Conservation (phyloP, 306 rosid species). For the Prunus davidiana region DNA sequence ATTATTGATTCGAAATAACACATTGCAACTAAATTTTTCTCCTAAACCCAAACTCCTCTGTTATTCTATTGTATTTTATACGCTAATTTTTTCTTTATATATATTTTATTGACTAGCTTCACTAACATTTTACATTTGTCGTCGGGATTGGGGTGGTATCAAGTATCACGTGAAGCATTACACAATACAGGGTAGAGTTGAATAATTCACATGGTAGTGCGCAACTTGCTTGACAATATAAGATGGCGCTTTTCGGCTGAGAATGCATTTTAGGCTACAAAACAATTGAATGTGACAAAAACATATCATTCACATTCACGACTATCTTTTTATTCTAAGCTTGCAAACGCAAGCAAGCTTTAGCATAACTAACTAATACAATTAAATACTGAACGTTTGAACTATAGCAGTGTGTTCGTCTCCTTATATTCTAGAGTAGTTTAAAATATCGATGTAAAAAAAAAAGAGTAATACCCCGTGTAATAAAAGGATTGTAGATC, state of each 20-base stretch:
- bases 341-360: background rate
- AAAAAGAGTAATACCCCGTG: accelerated
- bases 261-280: background rate
- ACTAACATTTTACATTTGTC: background rate
- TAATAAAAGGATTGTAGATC: too few species aligned
- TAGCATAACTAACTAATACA: too few species aligned
- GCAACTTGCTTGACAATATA: background rate
- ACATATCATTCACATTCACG: background rate
- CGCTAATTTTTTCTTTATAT: too few species aligned
- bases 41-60: too few species aligned
- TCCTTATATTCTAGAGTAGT: too few species aligned
- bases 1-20: accelerated
- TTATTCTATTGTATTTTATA: too few species aligned
- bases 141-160: background rate
- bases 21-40: too few species aligned
- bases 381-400: too few species aligned
- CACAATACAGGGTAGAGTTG: background rate
- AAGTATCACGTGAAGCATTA: background rate
- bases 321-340: background rate
- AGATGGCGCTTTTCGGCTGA: background rate
- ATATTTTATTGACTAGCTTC: background rate
- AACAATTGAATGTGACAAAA: background rate
- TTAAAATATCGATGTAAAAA: too few species aligned
- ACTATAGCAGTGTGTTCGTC: too few species aligned
- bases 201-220: background rate